phyloP scores from a whole-genome alignment of 179 eudicot genomes.

The Carnegiea gigantea region DNA sequence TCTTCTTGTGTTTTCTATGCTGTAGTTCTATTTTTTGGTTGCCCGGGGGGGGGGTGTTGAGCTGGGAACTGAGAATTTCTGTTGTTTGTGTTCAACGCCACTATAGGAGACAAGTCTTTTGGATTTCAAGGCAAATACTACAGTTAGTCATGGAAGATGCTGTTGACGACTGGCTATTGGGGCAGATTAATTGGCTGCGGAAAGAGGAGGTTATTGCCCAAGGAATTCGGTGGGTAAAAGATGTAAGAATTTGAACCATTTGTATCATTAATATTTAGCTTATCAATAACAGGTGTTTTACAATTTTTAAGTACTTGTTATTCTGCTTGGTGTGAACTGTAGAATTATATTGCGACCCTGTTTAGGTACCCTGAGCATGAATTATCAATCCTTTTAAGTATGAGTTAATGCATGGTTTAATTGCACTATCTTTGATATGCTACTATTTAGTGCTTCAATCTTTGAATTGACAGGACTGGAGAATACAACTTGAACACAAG shows the following conservation, averaged over 20 bases:
- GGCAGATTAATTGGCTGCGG: slow-evolving; percentile 89
- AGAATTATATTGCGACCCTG: background rate
- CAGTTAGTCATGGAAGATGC: slow-evolving; percentile 99
- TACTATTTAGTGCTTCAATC: no score
- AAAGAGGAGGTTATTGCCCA: slow-evolving; percentile 84
- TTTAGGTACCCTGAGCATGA: background rate
- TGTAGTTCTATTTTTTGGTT: background rate
- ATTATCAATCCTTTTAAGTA: no score
- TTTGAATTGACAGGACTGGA: no score
- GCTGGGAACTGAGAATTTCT: background rate
- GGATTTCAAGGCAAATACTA: slow-evolving; percentile 98
- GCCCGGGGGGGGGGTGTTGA: no score
- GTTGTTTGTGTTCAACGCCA: slow-evolving; percentile 13
- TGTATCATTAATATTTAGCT: slow-evolving; percentile 3
- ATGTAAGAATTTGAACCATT: slow-evolving; percentile 54
- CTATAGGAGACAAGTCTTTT: slow-evolving; percentile 93
- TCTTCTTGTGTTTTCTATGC: background rate
- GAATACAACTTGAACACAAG: no score
- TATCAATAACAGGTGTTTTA: background rate
- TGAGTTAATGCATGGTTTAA: no score
- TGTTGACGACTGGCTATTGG: slow-evolving; percentile 88
- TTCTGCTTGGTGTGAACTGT: background rate
- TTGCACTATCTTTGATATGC: no score
- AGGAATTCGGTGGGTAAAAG: slow-evolving; percentile 89
- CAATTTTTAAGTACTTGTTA: background rate